phyloP scores from a whole-genome alignment of 345 rosid species.

The thale cress (Arabidopsis thaliana) region TAIR10.1 NC_003076.8:14993501-14994000 shows the following conservation, averaged over 20 bases:
- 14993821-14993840: no score
- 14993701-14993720: neutral
- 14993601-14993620: constrained; percentile 13
- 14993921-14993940: neutral
- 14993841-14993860: no score
- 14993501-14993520: constrained; percentile 10
- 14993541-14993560: neutral
- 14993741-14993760: no score
- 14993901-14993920: no score
- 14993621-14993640: neutral
- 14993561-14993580: neutral
- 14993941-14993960: neutral
- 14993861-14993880: no score
- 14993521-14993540: constrained; percentile 5
- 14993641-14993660: neutral
- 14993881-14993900: no score
- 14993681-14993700: constrained; percentile 25
- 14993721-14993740: no score
- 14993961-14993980: neutral
- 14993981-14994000: neutral
- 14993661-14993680: neutral
- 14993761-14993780: no score
- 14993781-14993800: no score
- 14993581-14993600: neutral
- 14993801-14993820: no score